These are phyloP conservation scores for Schizochytrium sp. DNA, from an alignment of 108 stramenopile genomes.

Conservation along the genomic window DNA sequence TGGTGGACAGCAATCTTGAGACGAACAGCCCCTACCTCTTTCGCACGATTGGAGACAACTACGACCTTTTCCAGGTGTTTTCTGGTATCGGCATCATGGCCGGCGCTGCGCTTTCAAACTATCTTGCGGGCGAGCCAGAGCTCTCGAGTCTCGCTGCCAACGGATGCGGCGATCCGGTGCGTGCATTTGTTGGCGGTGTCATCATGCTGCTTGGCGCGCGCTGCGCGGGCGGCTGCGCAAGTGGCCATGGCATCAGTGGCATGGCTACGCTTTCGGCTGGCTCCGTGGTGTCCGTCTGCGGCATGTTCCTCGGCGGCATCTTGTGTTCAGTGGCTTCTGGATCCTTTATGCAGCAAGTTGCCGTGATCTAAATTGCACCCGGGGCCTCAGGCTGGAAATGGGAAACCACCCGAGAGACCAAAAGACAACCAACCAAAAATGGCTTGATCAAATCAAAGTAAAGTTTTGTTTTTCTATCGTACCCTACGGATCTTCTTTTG, in stretches of 20 bases:
- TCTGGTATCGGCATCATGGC: neutral
- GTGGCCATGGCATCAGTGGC: slow-evolving; percentile 14
- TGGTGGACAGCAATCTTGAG: neutral
- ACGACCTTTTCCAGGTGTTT: neutral
- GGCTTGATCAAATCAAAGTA: no score
- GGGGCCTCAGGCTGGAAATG: no score
- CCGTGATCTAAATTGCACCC: neutral
- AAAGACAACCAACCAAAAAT: no score
- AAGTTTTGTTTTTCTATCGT: neutral
- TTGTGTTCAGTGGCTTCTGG: neutral
- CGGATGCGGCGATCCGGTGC: neutral
- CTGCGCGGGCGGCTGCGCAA: neutral
- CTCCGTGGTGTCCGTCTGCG: neutral
- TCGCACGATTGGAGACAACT: neutral
- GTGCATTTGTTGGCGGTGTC: neutral
- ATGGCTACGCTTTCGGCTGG: neutral
- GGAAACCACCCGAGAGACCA: no score
- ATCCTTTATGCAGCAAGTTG: neutral
- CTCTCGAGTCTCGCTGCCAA: neutral
- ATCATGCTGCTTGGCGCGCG: neutral
- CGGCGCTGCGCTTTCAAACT: neutral
- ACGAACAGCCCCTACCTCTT: neutral
- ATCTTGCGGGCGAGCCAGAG: neutral
- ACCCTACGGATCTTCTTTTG: slow-evolving; percentile 10
- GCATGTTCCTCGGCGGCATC: neutral